Evolutionary conservation across 75 land plant species (phyloP), one percentile per base, ranked within the genome.

Genomic region (Ceratopteris richardii): DNA sequence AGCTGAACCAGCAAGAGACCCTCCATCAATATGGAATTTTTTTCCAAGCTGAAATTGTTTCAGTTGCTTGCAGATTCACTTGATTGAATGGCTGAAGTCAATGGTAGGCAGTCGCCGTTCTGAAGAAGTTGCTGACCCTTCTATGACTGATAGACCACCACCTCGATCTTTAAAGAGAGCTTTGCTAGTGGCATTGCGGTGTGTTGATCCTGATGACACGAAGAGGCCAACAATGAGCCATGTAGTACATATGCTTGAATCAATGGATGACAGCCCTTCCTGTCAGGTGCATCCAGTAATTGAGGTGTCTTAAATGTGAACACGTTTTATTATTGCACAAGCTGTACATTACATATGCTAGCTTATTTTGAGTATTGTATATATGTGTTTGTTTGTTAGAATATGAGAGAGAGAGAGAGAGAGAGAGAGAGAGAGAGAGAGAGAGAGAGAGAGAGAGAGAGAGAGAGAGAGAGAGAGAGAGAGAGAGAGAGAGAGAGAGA

Each of bases 151-250:
- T 31, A 76, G 56, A 57, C 90, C 90, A 56, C 54, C 83, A 27
- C 73, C 74, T 39, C 63, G 82, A 44, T 77, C 71, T 42, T 72
- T 86, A n/a, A 86, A 86, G 44, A 61, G 83, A 60, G 86, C 79
- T 5, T 77, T 86, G 57, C 64, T 82, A 62, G 81, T 79, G 43
- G 90, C 87, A 53, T 59, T 86, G 60, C 70, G 83, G 37, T 86
- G 90, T 63, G 83, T 86, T 37, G 86, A 86, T 66, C 90, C 90
- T 10, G 90, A 82, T 66, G 43, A 81, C 37, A 63, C 64, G 12
- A 86, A 80, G 66, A 72, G 90, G 59, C 90, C 90, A 20, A 79
- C 53, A 66, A 86, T 86, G 90, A 74, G 90, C 30, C 83, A 80
- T 43, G 83, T 86, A 22, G 86, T 80, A 24, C 80, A 76, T 19